A percentile compares a stretch with the other conserved stretches of the same genome.
phyloP scores from a whole-genome alignment of 805 yeast genomes.

The Starmerella bombi region DNA sequence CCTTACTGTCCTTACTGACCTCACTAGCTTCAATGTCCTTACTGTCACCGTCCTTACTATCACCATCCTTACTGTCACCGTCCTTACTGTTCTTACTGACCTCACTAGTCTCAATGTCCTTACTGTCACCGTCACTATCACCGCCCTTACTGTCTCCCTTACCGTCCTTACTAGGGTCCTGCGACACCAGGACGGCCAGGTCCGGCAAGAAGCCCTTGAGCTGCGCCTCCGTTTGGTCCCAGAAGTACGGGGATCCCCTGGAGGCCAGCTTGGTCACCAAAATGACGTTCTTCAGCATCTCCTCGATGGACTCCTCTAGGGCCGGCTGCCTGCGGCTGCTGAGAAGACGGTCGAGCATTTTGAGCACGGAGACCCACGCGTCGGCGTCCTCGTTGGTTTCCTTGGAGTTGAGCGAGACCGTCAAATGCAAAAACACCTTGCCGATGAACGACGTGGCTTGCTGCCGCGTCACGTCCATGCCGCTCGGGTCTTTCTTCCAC shows the following conservation, averaged over 20 bases:
- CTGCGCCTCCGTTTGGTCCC: constrained; percentile 29
- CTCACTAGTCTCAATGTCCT: too few species aligned
- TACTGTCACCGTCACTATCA: not conserved
- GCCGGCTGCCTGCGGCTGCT: constrained; percentile 30
- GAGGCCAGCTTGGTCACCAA: constrained; percentile 29
- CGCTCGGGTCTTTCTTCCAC: constrained; percentile 44
- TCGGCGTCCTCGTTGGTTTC: constrained; percentile 23
- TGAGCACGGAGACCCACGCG: constrained; percentile 29
- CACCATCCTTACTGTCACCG: too few species aligned
- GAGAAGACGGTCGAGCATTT: constrained; percentile 30
- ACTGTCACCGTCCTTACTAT: not conserved
- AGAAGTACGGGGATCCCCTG: constrained; percentile 26
- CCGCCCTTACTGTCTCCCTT: not conserved
- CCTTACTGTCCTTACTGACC: not conserved
- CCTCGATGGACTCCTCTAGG: constrained; percentile 30
- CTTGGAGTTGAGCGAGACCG: constrained; percentile 25
- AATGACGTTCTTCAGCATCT: constrained; percentile 32
- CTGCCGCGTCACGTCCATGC: constrained; percentile 51
- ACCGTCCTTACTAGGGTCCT: constrained; percentile 14
- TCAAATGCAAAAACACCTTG: constrained; percentile 43
- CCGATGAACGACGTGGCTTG: constrained; percentile 57
- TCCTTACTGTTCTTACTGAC: too few species aligned
- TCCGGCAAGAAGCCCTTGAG: constrained; percentile 31
- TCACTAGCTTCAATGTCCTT: not conserved
- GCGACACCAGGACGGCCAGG: constrained; percentile 20